Evolutionary conservation across 2,329 filamentous ascomycete genomes (phyloP).

Genomic region (Trichoderma pleuroti): DNA sequence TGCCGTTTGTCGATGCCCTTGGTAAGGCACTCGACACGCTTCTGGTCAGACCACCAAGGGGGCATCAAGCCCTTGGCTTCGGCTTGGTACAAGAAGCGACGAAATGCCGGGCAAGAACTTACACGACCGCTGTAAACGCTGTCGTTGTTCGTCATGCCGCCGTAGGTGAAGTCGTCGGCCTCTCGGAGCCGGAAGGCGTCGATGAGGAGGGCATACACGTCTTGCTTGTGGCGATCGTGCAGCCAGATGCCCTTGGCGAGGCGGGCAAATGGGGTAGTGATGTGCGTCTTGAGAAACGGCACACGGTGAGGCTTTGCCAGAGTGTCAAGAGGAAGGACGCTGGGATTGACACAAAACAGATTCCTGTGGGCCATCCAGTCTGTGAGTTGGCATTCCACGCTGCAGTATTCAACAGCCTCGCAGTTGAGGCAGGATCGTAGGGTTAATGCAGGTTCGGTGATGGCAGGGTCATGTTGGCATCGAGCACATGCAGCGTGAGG

Average conservation of each 20-base stretch:
- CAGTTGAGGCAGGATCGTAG: not conserved
- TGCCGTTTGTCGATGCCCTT: not conserved
- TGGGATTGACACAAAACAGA: slow-evolving; percentile 1
- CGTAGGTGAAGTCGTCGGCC: not conserved
- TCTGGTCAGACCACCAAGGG: slow-evolving; percentile 3
- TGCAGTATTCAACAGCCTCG: not conserved
- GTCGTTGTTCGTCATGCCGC: not conserved
- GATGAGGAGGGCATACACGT: slow-evolving; percentile 7
- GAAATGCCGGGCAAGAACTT: not conserved
- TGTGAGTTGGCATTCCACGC: not conserved
- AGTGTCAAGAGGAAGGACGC: not conserved
- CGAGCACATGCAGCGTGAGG: slow-evolving; percentile 4
- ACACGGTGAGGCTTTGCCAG: not conserved
- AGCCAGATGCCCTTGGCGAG: slow-evolving; percentile 3
- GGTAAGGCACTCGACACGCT: slow-evolving; percentile 8
- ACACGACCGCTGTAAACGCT: slow-evolving; percentile 1
- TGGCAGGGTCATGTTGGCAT: not conserved
- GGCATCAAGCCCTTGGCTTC: slow-evolving; percentile 2
- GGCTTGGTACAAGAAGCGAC: not conserved
- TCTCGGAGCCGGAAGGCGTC: slow-evolving; percentile 13
- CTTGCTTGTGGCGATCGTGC: not conserved
- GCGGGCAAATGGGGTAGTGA: not conserved
- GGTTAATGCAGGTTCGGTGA: not conserved
- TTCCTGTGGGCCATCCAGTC: slow-evolving; percentile 7
- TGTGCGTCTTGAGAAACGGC: not conserved